phyloP scores from a whole-genome alignment of 805 yeast species.

The Yueomyces sp. region DNA sequence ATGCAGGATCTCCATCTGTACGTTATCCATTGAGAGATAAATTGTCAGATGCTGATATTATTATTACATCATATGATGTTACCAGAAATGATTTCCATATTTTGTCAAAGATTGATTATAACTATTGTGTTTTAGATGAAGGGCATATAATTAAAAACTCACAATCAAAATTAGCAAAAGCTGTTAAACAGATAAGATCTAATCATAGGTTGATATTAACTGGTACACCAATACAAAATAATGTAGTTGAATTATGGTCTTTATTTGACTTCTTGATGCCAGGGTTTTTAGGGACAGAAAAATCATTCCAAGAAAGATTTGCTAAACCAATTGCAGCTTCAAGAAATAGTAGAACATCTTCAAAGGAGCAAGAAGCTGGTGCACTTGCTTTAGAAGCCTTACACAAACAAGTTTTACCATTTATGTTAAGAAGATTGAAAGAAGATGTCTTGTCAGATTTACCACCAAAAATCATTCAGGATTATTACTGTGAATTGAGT shows the following conservation, averaged over 20 bases:
- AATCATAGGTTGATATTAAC: conserved; percentile 85
- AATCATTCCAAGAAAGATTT: conserved; percentile 83
- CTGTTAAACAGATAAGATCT: conserved; percentile 72
- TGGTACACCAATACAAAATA: conserved; percentile 97
- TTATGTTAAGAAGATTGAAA: conserved; percentile 87
- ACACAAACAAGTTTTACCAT: conserved; percentile 93
- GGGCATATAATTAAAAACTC: conserved; percentile 96
- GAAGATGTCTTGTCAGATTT: conserved; percentile 92
- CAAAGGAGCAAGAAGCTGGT: conserved; percentile 94
- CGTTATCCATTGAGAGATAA: conserved; percentile 43
- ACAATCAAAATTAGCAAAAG: conserved; percentile 71
- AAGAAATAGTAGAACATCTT: conserved; percentile 72
- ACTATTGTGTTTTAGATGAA: conserved; percentile 92
- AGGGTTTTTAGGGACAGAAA: conserved; percentile 92
- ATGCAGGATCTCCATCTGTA: conserved; percentile 83
- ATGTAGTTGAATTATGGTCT: conserved; percentile 94
- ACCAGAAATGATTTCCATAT: conserved; percentile 78
- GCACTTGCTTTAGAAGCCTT: conserved; percentile 90
- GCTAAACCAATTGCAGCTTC: conserved; percentile 97
- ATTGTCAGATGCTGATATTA: conserved; percentile 55
- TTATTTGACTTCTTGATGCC: conserved; percentile 97
- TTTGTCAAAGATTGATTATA: conserved; percentile 51
- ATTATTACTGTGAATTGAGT: conserved; percentile 91
- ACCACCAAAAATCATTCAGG: conserved; percentile 98
- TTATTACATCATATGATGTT: conserved; percentile 92